A percentile compares a stretch with the other conserved stretches of the same genome.
These are phyloP conservation scores for Lanmaoa pseudosensibilis DNA, from an alignment of 768 basidiomycete species.

Conservation along the genomic window DNA sequence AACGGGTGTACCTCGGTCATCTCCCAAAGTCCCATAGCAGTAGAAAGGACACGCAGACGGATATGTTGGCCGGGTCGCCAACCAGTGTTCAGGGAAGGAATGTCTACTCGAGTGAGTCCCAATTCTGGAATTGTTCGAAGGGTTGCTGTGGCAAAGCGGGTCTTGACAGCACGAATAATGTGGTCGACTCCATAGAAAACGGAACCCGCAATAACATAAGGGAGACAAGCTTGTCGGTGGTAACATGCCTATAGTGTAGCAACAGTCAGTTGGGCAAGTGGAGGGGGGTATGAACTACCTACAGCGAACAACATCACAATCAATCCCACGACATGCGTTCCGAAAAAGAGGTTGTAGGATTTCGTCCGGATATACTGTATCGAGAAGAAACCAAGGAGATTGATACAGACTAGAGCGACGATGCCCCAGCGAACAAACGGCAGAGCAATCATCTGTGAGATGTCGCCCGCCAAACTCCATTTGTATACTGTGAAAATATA, in stretches of 20 bases:
- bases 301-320: constrained; percentile 57
- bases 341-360: constrained; percentile 65
- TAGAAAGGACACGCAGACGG: constrained; percentile 62
- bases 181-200: constrained; percentile 59
- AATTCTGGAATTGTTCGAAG: constrained; percentile 63
- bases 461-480: constrained; percentile 47
- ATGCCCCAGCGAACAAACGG: constrained; percentile 51
- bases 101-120: constrained; percentile 59
- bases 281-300: constrained; percentile 19
- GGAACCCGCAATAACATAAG: constrained; percentile 53
- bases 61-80: constrained; percentile 88
- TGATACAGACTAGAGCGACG: constrained; percentile 49
- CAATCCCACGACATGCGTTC: constrained; percentile 58
- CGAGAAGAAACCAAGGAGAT: constrained; percentile 65
- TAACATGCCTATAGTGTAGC: constrained; percentile 37
- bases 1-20: constrained; percentile 76
- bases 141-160: constrained; percentile 57
- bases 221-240: constrained; percentile 52
- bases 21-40: constrained; percentile 52
- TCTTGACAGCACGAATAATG: constrained; percentile 60
- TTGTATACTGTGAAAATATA: constrained; percentile 51
- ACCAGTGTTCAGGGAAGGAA: constrained; percentile 61
- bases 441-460: constrained; percentile 34
- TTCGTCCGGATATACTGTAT: constrained; percentile 50
- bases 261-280: constrained; percentile 3